phyloP scores from a whole-genome alignment of 2,329 filamentous ascomycete genomes.

The Teratosphaeria epicoccoides region DNA sequence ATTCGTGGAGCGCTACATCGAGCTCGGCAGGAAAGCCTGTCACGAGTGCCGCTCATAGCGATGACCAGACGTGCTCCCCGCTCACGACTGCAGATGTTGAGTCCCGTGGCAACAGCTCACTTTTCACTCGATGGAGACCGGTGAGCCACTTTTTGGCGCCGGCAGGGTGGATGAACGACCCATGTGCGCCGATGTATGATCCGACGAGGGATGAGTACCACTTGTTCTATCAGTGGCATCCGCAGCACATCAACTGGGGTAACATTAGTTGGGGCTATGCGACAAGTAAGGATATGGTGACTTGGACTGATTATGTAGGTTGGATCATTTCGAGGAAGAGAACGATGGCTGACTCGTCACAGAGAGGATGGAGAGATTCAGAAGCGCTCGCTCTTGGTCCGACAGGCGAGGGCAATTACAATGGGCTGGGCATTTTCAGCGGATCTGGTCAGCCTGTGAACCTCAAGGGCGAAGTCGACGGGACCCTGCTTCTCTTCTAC shows the following conservation, averaged over 20 bases:
- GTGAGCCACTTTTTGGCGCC: slow-evolving; percentile 38
- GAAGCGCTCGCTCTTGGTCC: slow-evolving; percentile 31
- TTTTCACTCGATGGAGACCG: slow-evolving; percentile 40
- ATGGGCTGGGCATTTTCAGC: slow-evolving; percentile 43
- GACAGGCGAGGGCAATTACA: slow-evolving; percentile 34
- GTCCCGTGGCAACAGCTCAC: slow-evolving; percentile 35
- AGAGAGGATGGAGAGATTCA: slow-evolving; percentile 36
- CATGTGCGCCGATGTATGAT: slow-evolving; percentile 42
- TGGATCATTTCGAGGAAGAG: background rate
- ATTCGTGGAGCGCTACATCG: background rate
- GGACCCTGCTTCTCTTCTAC: slow-evolving; percentile 38
- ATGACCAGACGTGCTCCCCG: slow-evolving; percentile 11
- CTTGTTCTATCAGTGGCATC: slow-evolving; percentile 44
- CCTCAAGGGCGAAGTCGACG: slow-evolving; percentile 35
- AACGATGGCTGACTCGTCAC: slow-evolving; percentile 12
- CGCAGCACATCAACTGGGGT: slow-evolving; percentile 38
- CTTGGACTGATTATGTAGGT: slow-evolving; percentile 18
- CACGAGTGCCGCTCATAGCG: background rate
- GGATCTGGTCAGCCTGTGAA: slow-evolving; percentile 42
- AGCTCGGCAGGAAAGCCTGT: background rate
- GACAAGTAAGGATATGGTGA: slow-evolving; percentile 39
- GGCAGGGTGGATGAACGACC: slow-evolving; percentile 38
- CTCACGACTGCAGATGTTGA: slow-evolving; percentile 24
- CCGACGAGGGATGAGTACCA: slow-evolving; percentile 40
- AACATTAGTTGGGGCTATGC: slow-evolving; percentile 44